Percentiles rank a stretch among this genome's conserved stretches.
phyloP scores from a whole-genome alignment of 805 yeast genomes.

The Candida tammaniensis region DNA sequence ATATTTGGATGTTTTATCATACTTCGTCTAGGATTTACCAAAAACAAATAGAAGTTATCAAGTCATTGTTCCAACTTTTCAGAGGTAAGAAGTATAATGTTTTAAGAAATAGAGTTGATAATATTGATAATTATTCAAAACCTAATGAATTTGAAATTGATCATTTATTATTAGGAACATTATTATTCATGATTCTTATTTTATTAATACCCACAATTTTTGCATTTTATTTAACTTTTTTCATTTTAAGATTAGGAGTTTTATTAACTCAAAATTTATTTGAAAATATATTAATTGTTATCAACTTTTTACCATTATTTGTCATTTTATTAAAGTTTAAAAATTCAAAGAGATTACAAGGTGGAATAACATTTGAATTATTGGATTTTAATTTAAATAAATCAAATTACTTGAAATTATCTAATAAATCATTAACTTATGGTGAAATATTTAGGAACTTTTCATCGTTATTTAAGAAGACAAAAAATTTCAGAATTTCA shows the following conservation, averaged over 20 bases:
- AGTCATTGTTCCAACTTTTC: conserved; percentile 77
- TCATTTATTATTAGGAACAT: conserved; percentile 83
- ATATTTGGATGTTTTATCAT: conserved; percentile 71
- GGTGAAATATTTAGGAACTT: conserved; percentile 35
- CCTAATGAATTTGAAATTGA: conserved; percentile 55
- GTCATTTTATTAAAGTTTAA: conserved; percentile 75
- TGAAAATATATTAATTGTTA: conserved; percentile 58
- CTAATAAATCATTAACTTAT: conserved; percentile 37
- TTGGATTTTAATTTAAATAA: conserved; percentile 10
- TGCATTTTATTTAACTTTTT: conserved; percentile 79
- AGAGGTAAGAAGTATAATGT: conserved; percentile 87
- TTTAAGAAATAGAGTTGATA: conserved; percentile 81
- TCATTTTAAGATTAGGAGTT: conserved; percentile 52
- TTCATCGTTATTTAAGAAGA: conserved; percentile 23
- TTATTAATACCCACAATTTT: conserved; percentile 83
- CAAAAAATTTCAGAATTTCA: conserved; percentile 26
- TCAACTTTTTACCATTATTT: conserved; percentile 87
- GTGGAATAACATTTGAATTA: conserved; percentile 43
- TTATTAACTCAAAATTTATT: conserved; percentile 48
- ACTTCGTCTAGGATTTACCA: conserved; percentile 76
- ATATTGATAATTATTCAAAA: conserved; percentile 49
- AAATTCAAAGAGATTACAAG: conserved; percentile 65
- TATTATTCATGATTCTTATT: conserved; percentile 74
- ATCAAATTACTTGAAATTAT: conserved; percentile 25
- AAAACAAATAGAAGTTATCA: conserved; percentile 66